These are phyloP conservation scores for Castanea mollissima DNA, from an alignment of 306 rosid genomes.

Conservation along the genomic window DNA sequence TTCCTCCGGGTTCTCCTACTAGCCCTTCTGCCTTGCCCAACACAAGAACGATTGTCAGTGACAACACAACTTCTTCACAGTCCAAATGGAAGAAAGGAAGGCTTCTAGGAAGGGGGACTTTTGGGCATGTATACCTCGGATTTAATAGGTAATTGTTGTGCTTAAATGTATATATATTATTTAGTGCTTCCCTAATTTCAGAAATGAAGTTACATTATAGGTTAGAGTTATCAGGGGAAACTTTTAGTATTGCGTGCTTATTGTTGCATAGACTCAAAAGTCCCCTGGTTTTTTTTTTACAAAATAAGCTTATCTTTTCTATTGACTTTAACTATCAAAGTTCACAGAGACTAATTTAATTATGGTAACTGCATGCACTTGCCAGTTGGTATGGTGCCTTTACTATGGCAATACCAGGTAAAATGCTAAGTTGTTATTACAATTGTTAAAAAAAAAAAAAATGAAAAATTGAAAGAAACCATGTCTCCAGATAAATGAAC, in stretches of 20 bases:
- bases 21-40: slow-evolving; percentile 66
- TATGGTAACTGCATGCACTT: no score
- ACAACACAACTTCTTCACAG: slow-evolving; percentile 32
- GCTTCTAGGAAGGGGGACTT: slow-evolving; percentile 94
- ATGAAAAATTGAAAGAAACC: neutral
- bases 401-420: neutral
- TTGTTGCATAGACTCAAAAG: no score
- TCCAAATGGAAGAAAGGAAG: slow-evolving; percentile 92
- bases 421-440: neutral
- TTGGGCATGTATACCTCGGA: slow-evolving; percentile 93
- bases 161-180: neutral
- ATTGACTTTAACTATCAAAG: no score
- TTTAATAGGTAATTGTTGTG: slow-evolving; percentile 68
- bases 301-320: no score
- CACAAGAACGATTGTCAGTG: slow-evolving; percentile 34
- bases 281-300: no score
- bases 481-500: neutral
- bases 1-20: slow-evolving; percentile 93
- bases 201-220: neutral
- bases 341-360: neutral
- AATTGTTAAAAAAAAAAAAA: neutral
- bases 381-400: neutral
- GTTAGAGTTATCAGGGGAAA: no score
- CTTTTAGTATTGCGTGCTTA: no score
- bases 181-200: neutral